Base-by-base conservation (phyloP, 768 basidiomycete species). In the Roridomyces roridus region DNA sequence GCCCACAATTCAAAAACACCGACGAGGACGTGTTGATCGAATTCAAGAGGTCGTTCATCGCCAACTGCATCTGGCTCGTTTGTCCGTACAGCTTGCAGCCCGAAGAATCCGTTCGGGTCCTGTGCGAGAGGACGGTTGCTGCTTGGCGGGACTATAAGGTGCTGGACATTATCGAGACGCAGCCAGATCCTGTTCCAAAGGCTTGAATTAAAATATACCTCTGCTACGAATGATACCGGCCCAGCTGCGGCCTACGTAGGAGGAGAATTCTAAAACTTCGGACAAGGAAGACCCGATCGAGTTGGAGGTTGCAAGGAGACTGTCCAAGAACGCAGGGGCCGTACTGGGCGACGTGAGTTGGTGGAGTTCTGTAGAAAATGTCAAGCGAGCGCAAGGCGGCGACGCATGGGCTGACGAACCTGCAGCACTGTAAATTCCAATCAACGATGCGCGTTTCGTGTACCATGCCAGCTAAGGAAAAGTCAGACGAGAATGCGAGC, bases 301-400 rank as follows among this genome's bases (percentile, higher is more conserved):
- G 3, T 76, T 70, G 3, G 84, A 80, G 3, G 78, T 71, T 10
- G 79, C 75, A 14, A 94, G 77, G 6, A 92, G 81, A 8, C 79
- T 72, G 42, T 88, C 85, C 14, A 94, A 77, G 74, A 94, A 92
- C 3, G 75, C 71, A 25, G 76, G 72, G 0, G 89, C 85, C 3
- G 91, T 91, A 12, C 74, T 65, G 5, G 92, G 89, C 2, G 92
- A 94, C 0, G 84, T 80, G n/a, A 94, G 67, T 67, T 94, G 92
- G 65, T 93, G 92, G 15, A 94, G 75, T 72, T 94, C 92, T 86
- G 60, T 45, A 60, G 25, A 51, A 23, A 10, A 45, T 40, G 36
- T 23, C 36, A 20, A 23, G 12, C 37, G 12, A 9, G 56, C 14
- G 47, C 6, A n/a, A 45, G n/a, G n/a, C n/a, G n/a, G n/a, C n/a